Base-by-base conservation (phyloP, 2,329 filamentous ascomycete species). In the Alternaria panax region DNA sequence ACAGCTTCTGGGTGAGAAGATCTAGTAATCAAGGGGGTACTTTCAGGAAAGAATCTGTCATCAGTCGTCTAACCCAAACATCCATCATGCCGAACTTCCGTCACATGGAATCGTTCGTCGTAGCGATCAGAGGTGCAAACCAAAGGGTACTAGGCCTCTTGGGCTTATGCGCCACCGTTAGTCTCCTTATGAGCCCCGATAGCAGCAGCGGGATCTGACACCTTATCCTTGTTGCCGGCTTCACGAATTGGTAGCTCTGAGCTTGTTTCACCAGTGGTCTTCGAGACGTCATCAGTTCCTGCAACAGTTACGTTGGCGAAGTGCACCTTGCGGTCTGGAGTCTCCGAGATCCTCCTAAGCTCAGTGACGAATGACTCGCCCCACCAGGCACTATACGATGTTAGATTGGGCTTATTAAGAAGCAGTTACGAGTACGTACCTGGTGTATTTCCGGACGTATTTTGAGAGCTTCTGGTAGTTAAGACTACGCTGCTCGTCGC, bases 361-460 rank as follows among this genome's bases (percentile, higher is more conserved):
- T 97, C 94, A 12, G 87, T 87, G 51, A 97, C 93, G 75, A 98
- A 98, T 66, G 90, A 93, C 77, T 93, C 88, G 25, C 94, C 94
- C 94, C 94, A 98, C 90, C 95, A 97, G 9, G 93, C 91, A 77
- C 92, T 88, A 60, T 30, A 51, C 25, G n/a, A 9, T 45, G 63
- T 78, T 67, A 75, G 68, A 53, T 32, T 6, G n/a, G 9, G 7
- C 22, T 11, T 5, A 1, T 32, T 41, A 12, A 7, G 6, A n/a
- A 1, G 11, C 7, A 3, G 20, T 12, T 11, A 16, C 7, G 20
- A 16, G 42, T 9, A 52, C 62, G 54, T 78, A 87, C 86, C 86
- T 96, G 1, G 95, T 99, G 81, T 97, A 98, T 82, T 97, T 97
- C 80, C 93, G 94, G 60, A 98, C 92, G 75, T 98, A 98, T 80